A percentile compares a stretch with the other conserved stretches of the same genome.
These are phyloP conservation scores for Colletotrichum magnum DNA, from an alignment of 2,329 filamentous ascomycete genomes.

Conservation along the genomic window DNA sequence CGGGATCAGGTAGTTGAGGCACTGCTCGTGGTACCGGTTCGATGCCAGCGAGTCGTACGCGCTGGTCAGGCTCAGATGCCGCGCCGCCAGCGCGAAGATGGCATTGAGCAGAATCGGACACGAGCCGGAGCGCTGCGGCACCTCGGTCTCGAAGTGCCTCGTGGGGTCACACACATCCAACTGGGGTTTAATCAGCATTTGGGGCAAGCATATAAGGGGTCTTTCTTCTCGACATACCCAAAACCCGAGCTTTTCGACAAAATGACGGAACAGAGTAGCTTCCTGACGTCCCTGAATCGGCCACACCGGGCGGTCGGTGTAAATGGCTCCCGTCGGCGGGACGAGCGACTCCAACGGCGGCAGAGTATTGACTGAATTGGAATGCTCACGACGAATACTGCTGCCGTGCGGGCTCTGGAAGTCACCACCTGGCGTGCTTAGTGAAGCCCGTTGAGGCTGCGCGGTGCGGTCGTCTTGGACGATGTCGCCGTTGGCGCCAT, in stretches of 20 bases:
- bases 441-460: constrained; percentile 16
- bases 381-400: constrained; percentile 14
- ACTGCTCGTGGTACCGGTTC: constrained; percentile 67
- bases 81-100: constrained; percentile 68
- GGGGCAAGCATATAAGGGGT: constrained; percentile 1
- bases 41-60: constrained; percentile 64
- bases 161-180: constrained; percentile 59
- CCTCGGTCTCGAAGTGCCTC: constrained; percentile 66
- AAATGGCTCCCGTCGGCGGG: constrained; percentile 42
- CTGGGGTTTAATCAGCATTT: constrained; percentile 45
- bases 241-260: constrained; percentile 52
- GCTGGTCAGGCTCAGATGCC: constrained; percentile 66
- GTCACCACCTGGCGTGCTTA: constrained; percentile 23
- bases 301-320: constrained; percentile 42
- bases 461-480: constrained; percentile 11
- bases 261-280: constrained; percentile 52
- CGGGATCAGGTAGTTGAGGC: constrained; percentile 64
- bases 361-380: constrained; percentile 22
- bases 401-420: constrained; percentile 8
- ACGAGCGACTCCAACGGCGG: constrained; percentile 30
- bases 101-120: constrained; percentile 69
- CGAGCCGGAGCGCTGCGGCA: constrained; percentile 65
- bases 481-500: not conserved
- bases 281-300: constrained; percentile 50
- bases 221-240: constrained; percentile 48